Base-by-base conservation (phyloP, 1,284 basidiomycete species). In the Ganoderma sinense region DNA sequence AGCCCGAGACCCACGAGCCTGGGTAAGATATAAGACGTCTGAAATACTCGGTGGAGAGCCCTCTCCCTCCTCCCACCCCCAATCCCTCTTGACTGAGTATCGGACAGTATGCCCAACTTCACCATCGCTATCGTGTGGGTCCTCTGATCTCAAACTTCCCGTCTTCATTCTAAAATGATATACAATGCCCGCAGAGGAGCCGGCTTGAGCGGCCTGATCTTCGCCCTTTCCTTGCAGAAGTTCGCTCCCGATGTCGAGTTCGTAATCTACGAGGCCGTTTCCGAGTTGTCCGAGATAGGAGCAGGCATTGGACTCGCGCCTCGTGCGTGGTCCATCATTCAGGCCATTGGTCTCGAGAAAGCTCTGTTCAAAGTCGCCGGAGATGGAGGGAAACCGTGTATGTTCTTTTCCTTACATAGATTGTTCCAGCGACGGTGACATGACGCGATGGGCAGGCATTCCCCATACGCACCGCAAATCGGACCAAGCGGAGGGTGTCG, bases 241-340 rank as follows among this genome's bases (percentile, higher is more conserved):
- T 78, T 59, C 40, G 71, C 80, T 53, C 75, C 81, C 3, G 78
- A 84, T 68, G 81, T 85, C 39, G 79, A 81, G 23, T 70, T 70
- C 60, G 58, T 86, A 67, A 75, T 90, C 53, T 90, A 85, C 71
- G 89, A 90, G 78, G 82, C 81, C 11, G 83, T 86, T 29, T 74
- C 76, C 40, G 76, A 84, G 64, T 83, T 89, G 48, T 77, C 82
- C 29, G 86, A 88, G 75, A 64, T 88, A 29, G 88, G 89, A n/a
- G 88, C 88, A 23, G 89, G 89, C 10, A 81, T 90, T 56, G 87
- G 85, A 0, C 74, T 90, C 78, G 89, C 79, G 75, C 81, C 83
- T 48, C 82, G 87, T 79, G 77, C 83, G 61, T 85, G 84, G 87
- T 81, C 84, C 75, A 81, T 88, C 66, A 78, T 90, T 55, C 79